Percentiles rank a stretch among this genome's conserved stretches.
These are phyloP conservation scores for Malassezia brasiliensis DNA, from an alignment of 1,284 basidiomycete species.

Conservation along the genomic window DNA sequence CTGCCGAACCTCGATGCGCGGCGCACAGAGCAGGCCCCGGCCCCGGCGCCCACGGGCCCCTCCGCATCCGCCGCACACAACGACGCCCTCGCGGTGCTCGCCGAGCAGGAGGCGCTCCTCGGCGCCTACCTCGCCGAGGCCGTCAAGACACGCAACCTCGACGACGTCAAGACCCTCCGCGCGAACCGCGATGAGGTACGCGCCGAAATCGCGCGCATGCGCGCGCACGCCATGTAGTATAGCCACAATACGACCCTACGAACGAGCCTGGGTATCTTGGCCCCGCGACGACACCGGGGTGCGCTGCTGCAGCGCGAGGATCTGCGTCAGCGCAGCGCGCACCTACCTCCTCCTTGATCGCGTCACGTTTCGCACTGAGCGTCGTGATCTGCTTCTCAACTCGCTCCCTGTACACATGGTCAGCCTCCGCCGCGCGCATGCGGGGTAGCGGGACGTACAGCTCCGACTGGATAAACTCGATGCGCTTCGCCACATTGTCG, in stretches of 20 bases:
- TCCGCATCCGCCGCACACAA: background rate
- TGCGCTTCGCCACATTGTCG: slow-evolving; percentile 75
- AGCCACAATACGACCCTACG: background rate
- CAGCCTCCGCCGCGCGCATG: background rate
- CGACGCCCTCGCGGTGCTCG: slow-evolving; percentile 17
- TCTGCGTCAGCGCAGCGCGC: background rate
- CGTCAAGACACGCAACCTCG: slow-evolving; percentile 32
- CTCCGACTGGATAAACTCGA: slow-evolving; percentile 81
- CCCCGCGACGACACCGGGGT: too few relatives aligned
- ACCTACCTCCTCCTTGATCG: slow-evolving; percentile 13
- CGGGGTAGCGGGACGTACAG: slow-evolving; percentile 58
- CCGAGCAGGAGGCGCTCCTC: slow-evolving; percentile 37
- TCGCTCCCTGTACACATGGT: slow-evolving; percentile 5
- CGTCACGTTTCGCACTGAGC: slow-evolving; percentile 11
- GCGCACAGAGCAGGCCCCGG: background rate
- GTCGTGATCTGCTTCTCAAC: slow-evolving; percentile 12
- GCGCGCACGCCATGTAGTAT: slow-evolving; percentile 4
- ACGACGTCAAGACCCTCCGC: slow-evolving; percentile 34
- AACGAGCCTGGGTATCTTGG: background rate
- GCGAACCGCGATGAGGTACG: slow-evolving; percentile 35
- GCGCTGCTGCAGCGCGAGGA: slow-evolving; percentile 9
- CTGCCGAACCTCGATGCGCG: slow-evolving; percentile 51
- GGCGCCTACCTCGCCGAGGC: slow-evolving; percentile 32
- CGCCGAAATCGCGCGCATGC: slow-evolving; percentile 29
- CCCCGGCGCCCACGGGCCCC: slow-evolving; percentile 1